Percentiles rank a stretch among this genome's conserved stretches.
phyloP scores from a whole-genome alignment of 73 alveolate species.

The Paramecium sexaurelia region DNA sequence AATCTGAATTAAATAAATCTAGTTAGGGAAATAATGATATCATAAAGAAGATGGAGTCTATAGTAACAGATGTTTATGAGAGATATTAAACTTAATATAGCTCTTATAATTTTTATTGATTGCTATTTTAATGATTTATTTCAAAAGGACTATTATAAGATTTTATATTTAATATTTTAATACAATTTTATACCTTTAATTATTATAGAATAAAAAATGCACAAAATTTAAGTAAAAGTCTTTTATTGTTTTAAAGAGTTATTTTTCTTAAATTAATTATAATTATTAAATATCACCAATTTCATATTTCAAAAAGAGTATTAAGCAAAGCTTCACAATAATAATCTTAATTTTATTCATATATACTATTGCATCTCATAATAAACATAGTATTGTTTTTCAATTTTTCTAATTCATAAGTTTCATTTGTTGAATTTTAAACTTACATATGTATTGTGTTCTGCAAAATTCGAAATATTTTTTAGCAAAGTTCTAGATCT shows the following conservation, averaged over 20 bases:
- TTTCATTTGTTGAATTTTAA: not conserved
- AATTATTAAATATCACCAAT: not conserved
- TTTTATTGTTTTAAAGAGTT: not conserved
- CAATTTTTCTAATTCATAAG: not conserved
- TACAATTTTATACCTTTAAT: no score
- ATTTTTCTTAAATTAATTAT: not conserved
- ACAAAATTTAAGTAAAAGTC: no score
- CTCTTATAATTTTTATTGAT: not conserved
- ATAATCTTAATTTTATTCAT: not conserved
- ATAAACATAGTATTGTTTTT: not conserved
- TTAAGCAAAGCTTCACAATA: not conserved
- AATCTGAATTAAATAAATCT: not conserved
- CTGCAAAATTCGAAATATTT: not conserved
- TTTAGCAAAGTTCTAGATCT: not conserved
- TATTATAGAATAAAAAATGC: no score
- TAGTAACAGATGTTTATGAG: not conserved
- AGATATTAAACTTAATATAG: not conserved
- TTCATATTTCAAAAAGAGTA: not conserved
- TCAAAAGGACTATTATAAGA: not conserved
- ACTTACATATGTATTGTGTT: not conserved
- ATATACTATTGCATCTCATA: not conserved
- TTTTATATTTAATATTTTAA: no score
- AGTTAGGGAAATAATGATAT: not conserved
- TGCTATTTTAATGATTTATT: not conserved
- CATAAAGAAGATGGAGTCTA: not conserved